phyloP scores from a whole-genome alignment of 2,329 filamentous ascomycete species.

The Chalaropsis thielavioides region DNA sequence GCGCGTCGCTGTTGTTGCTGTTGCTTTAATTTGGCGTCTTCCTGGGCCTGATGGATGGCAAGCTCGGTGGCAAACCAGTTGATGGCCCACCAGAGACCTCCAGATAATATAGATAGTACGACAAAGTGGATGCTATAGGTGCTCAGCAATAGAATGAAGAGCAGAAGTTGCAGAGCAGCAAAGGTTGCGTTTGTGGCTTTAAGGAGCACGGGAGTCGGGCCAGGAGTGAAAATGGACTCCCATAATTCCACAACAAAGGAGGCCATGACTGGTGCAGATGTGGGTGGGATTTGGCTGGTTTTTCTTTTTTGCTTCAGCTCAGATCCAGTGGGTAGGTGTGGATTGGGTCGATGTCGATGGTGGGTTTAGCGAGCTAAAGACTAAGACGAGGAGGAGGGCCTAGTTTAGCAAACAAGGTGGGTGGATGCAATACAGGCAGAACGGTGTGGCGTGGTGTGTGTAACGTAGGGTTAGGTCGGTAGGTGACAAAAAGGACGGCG shows the following conservation, averaged over 20 bases:
- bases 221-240: slow-evolving; percentile 86
- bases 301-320: not conserved
- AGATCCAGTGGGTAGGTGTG: too few relatives aligned
- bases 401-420: too few relatives aligned
- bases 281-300: not conserved
- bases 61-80: slow-evolving; percentile 86
- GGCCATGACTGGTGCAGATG: slow-evolving; percentile 32
- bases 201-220: slow-evolving; percentile 74
- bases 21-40: slow-evolving; percentile 22
- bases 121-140: slow-evolving; percentile 85
- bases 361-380: too few relatives aligned
- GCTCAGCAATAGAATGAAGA: slow-evolving; percentile 58
- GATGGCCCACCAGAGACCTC: slow-evolving; percentile 77
- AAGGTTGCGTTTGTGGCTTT: slow-evolving; percentile 85
- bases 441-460: too few relatives aligned
- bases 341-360: too few relatives aligned
- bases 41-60: slow-evolving; percentile 29
- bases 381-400: too few relatives aligned
- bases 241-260: slow-evolving; percentile 62
- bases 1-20: slow-evolving; percentile 19
- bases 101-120: slow-evolving; percentile 64
- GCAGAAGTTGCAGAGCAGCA: slow-evolving; percentile 65
- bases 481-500: too few relatives aligned
- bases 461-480: too few relatives aligned
- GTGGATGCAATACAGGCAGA: too few relatives aligned